phyloP scores from a whole-genome alignment of 176 grass and related monocot genomes.

The Leersia perrieri region DNA sequence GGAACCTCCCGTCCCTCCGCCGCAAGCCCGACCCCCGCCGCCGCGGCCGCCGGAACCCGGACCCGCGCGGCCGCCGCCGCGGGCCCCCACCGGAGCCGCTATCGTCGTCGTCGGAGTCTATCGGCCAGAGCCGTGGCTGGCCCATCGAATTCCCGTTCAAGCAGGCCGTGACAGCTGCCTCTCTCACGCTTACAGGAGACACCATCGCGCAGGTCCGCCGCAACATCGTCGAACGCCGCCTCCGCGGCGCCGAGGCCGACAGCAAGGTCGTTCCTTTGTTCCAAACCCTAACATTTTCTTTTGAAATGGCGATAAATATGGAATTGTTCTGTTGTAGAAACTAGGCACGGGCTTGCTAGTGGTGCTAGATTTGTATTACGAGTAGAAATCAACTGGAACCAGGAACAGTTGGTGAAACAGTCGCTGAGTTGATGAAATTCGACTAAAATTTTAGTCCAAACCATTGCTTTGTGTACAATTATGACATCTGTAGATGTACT shows the following conservation, averaged over 20 bases:
- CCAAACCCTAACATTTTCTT: background rate
- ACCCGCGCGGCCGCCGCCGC: slow-evolving; percentile 42
- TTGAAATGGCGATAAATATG: background rate
- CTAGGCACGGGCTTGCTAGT: background rate
- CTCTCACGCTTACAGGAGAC: slow-evolving; percentile 80
- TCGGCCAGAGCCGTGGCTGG: slow-evolving; percentile 36
- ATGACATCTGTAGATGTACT: slow-evolving; percentile 11
- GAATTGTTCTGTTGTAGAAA: background rate
- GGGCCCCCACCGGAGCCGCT: slow-evolving; percentile 34
- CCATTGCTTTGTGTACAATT: background rate
- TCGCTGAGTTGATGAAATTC: background rate
- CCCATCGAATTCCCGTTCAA: slow-evolving; percentile 71
- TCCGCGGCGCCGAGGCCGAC: slow-evolving; percentile 17
- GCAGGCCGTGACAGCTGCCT: slow-evolving; percentile 75
- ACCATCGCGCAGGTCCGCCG: slow-evolving; percentile 79
- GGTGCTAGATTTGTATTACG: background rate
- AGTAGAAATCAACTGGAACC: background rate
- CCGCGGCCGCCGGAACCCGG: slow-evolving; percentile 44
- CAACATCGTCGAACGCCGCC: slow-evolving; percentile 43
- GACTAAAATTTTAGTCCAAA: background rate
- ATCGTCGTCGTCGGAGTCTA: slow-evolving; percentile 75
- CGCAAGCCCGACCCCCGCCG: slow-evolving; percentile 41
- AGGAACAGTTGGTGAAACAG: background rate
- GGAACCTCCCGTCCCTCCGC: slow-evolving; percentile 52
- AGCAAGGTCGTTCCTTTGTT: slow-evolving; percentile 48